These are phyloP conservation scores for Geosmithia putterillii DNA, from an alignment of 2,329 filamentous ascomycete species.

Conservation along the genomic window DNA sequence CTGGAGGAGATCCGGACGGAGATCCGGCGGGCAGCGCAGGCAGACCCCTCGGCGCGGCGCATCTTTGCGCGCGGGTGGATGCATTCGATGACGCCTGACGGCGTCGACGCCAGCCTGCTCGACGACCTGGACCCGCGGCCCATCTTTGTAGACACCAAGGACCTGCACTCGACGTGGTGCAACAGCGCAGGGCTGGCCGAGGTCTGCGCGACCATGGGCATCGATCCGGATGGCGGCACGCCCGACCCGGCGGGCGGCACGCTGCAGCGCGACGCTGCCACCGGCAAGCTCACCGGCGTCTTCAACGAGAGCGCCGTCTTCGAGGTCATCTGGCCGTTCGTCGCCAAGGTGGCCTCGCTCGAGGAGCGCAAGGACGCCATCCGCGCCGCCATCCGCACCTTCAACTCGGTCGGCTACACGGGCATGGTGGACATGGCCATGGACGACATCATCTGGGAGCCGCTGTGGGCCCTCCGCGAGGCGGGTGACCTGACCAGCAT, in stretches of 20 bases:
- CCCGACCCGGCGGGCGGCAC: conserved; percentile 36
- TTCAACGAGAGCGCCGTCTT: conserved; percentile 40
- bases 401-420: conserved; percentile 39
- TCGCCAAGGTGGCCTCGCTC: conserved; percentile 31
- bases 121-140: conserved; percentile 41
- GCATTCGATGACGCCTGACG: conserved; percentile 32
- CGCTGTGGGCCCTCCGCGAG: conserved; percentile 29
- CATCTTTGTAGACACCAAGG: conserved; percentile 44
- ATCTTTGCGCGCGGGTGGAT: conserved; percentile 45
- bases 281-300: conserved; percentile 35
- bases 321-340: conserved; percentile 41
- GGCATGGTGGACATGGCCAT: conserved; percentile 49
- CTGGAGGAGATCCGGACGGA: conserved; percentile 34
- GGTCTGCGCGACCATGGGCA: conserved; percentile 20
- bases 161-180: conserved; percentile 45
- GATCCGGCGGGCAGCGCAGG: conserved; percentile 30
- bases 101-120: conserved; percentile 29
- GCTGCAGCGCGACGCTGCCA: conserved; percentile 31
- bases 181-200: conserved; percentile 37
- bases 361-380: conserved; percentile 35
- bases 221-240: conserved; percentile 20
- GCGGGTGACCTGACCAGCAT: conserved; percentile 21
- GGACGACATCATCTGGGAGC: conserved; percentile 44
- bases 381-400: conserved; percentile 33
- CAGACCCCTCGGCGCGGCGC: conserved; percentile 31